Conservation (phyloP, 2,329 filamentous ascomycete genomes). For the Ophiosphaerella korrae region DNA sequence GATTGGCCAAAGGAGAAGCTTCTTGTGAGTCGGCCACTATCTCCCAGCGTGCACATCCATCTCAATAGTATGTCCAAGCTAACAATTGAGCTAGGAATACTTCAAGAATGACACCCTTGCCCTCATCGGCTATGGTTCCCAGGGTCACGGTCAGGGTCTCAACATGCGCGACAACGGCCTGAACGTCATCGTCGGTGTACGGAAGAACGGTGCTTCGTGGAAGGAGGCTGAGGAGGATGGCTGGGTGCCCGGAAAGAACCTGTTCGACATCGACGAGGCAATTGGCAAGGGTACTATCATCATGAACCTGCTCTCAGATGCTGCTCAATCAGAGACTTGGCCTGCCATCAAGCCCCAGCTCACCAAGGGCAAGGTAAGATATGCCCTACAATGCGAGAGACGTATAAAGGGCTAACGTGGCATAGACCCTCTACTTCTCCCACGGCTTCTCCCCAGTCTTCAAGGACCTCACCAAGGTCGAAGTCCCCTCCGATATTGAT, state of each 20-base stretch:
- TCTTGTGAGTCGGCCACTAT: constrained; percentile 66
- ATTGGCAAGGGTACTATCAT: constrained; percentile 91
- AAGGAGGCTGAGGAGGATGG: constrained; percentile 96
- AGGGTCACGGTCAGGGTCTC: constrained; percentile 98
- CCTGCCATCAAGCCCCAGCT: constrained; percentile 96
- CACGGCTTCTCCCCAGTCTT: constrained; percentile 99
- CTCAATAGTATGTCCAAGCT: constrained; percentile 23
- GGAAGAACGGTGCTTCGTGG: constrained; percentile 98
- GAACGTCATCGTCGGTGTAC: constrained; percentile 98
- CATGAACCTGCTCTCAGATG: constrained; percentile 99
- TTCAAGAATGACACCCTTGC: constrained; percentile 99
- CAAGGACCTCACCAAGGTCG: constrained; percentile 99
- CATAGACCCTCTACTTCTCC: constrained; percentile 97
- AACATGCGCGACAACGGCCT: constrained; percentile 99
- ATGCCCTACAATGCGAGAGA: constrained; percentile 24
- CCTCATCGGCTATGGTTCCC: constrained; percentile 97
- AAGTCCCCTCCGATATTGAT: constrained; percentile 92
- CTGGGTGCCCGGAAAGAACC: constrained; percentile 98
- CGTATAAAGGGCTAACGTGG: constrained; percentile 10
- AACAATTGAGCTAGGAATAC: constrained; percentile 71
- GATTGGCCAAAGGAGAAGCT: constrained; percentile 99
- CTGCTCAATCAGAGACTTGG: constrained; percentile 99
- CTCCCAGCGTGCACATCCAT: constrained; percentile 18
- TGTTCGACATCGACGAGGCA: constrained; percentile 97
- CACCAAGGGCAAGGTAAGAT: constrained; percentile 90